phyloP scores from a whole-genome alignment of 2,329 filamentous ascomycete species.

The Ceratocystis albifundus region DNA sequence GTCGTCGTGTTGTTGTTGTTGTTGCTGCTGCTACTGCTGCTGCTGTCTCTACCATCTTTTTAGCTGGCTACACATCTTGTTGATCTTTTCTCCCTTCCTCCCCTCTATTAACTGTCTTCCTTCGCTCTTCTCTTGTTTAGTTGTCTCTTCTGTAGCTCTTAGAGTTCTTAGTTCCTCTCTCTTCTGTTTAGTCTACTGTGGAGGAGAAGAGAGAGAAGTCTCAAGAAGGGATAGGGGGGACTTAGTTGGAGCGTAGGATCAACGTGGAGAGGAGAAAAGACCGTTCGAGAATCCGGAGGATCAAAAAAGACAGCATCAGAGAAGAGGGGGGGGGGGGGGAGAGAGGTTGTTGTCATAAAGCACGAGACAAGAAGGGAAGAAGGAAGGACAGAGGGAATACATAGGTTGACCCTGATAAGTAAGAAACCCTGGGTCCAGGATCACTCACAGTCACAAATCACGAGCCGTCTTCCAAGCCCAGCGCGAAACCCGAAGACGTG shows the following conservation, averaged over 20 bases:
- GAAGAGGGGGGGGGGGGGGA: conserved; percentile 4
- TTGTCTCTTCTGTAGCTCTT: neutral
- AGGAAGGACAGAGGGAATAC: neutral
- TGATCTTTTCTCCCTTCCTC: neutral
- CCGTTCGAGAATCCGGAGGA: conserved; percentile 19
- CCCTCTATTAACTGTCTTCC: too few relatives aligned
- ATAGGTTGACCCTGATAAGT: neutral
- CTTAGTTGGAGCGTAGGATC: conserved; percentile 10
- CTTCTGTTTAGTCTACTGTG: conserved; percentile 4
- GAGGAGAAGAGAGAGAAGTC: conserved; percentile 18
- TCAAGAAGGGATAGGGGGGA: conserved; percentile 7
- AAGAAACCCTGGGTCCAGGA: neutral
- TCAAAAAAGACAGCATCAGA: conserved; percentile 15
- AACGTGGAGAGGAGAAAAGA: conserved; percentile 16
- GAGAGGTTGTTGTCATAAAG: neutral
- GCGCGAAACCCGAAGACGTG: neutral
- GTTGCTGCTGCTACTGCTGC: neutral
- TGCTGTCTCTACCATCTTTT: too few relatives aligned
- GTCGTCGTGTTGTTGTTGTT: too few relatives aligned
- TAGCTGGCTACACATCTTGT: neutral
- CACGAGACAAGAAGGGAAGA: neutral
- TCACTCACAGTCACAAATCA: neutral
- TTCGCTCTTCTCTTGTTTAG: neutral
- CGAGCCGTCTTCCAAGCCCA: too few relatives aligned
- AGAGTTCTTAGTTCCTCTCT: neutral